Conservation (phyloP, 768 basidiomycete species). For the Boletus sp. region DNA sequence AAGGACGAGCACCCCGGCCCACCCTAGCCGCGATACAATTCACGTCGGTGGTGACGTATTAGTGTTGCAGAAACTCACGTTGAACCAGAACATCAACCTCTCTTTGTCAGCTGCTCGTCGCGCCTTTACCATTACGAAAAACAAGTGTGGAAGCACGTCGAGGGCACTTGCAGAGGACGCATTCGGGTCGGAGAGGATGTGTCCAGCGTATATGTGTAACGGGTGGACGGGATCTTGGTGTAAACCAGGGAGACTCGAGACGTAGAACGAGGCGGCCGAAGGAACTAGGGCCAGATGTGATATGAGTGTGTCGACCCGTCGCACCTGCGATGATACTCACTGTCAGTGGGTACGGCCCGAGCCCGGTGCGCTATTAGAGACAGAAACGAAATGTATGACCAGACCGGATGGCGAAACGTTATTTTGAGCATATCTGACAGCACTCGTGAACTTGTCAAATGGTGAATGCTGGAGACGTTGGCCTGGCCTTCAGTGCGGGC, state of each 20-base stretch:
- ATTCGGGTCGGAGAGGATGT: constrained; percentile 76
- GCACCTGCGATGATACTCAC: constrained; percentile 28
- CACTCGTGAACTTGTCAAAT: not conserved
- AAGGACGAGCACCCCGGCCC: constrained; percentile 98
- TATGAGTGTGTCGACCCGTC: not conserved
- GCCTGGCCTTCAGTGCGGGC: not conserved
- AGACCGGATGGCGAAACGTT: constrained; percentile 2
- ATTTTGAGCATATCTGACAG: constrained; percentile 5
- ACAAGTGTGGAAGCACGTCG: constrained; percentile 75
- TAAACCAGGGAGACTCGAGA: constrained; percentile 70
- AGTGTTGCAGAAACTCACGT: constrained; percentile 48
- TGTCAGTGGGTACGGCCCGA: constrained; percentile 37
- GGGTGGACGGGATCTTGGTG: constrained; percentile 68
- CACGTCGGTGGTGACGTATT: not conserved
- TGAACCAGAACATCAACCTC: constrained; percentile 94
- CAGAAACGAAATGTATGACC: constrained; percentile 19
- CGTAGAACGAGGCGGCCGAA: constrained; percentile 82
- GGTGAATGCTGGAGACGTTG: not conserved
- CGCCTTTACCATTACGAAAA: constrained; percentile 88
- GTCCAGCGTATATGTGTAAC: constrained; percentile 80
- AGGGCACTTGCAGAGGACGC: constrained; percentile 45
- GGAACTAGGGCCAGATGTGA: constrained; percentile 45
- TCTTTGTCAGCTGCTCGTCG: constrained; percentile 86
- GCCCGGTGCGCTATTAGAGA: constrained; percentile 2
- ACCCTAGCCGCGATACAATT: constrained; percentile 47